Percentiles rank a stretch among this genome's conserved stretches.
These are phyloP conservation scores for Pichia sp. DNA, from an alignment of 1,139 yeast genomes.

Conservation along the genomic window DNA sequence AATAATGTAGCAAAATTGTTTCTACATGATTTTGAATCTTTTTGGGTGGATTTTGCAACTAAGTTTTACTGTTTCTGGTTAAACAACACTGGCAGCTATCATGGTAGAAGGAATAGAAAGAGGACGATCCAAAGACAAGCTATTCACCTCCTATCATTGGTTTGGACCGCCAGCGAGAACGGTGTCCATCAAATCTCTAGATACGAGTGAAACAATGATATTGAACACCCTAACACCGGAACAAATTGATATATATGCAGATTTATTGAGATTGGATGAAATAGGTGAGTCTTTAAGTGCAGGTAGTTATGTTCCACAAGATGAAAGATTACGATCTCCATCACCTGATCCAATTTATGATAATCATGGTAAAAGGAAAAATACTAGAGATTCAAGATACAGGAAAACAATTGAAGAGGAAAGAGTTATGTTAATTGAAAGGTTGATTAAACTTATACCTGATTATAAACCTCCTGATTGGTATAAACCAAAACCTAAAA, in stretches of 20 bases:
- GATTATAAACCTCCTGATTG: constrained; percentile 75
- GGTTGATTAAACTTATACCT: constrained; percentile 69
- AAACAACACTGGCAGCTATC: background rate
- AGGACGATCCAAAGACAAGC: background rate
- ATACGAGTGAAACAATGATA: constrained; percentile 20
- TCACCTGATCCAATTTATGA: constrained; percentile 96
- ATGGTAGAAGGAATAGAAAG: background rate
- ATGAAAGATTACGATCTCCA: constrained; percentile 46
- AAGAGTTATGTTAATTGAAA: constrained; percentile 68
- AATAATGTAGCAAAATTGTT: no score
- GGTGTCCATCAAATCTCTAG: constrained; percentile 29
- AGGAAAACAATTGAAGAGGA: constrained; percentile 64
- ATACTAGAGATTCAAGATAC: constrained; percentile 71
- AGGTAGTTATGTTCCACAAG: constrained; percentile 36
- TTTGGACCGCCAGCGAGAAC: constrained; percentile 36
- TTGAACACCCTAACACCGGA: constrained; percentile 61
- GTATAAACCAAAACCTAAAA: constrained; percentile 51
- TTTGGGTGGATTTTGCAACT: no score
- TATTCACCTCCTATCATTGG: constrained; percentile 28
- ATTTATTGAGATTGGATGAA: constrained; percentile 72
- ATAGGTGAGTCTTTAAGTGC: constrained; percentile 54
- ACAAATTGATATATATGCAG: constrained; percentile 77
- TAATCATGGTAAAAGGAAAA: constrained; percentile 69
- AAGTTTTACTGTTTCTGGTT: no score
- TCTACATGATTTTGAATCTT: no score